Percentiles rank a stretch among this genome's conserved stretches.
These are phyloP conservation scores for Volvariella surrecta DNA, from an alignment of 1,284 basidiomycete genomes.

Conservation along the genomic window DNA sequence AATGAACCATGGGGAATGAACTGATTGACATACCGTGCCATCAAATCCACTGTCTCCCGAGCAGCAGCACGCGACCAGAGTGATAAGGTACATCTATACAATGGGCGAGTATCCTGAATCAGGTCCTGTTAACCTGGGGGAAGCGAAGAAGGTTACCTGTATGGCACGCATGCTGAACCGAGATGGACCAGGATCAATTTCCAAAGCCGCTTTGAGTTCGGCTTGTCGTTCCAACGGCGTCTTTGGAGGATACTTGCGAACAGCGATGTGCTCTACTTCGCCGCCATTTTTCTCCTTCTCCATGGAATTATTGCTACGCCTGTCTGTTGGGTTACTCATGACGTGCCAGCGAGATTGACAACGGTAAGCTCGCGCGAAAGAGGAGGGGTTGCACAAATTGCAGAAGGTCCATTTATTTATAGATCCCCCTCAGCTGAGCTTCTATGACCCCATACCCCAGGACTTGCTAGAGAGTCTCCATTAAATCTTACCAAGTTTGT, in stretches of 20 bases:
- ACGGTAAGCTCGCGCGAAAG: too few species aligned
- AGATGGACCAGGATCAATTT: slow-evolving; percentile 39
- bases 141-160: slow-evolving; percentile 23
- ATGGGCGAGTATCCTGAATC: not conserved
- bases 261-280: slow-evolving; percentile 7
- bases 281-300: slow-evolving; percentile 10
- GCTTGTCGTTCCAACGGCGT: slow-evolving; percentile 31
- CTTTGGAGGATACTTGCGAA: slow-evolving; percentile 13
- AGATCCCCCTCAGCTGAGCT: too few species aligned
- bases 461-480: too few species aligned
- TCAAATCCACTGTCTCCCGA: slow-evolving; percentile 45
- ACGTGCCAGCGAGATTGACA: too few species aligned
- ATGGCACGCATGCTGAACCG: slow-evolving; percentile 28
- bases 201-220: slow-evolving; percentile 35
- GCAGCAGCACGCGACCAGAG: slow-evolving; percentile 38
- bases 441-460: too few species aligned
- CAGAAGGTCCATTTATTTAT: too few species aligned
- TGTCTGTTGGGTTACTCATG: too few species aligned
- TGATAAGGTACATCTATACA: slow-evolving; percentile 32
- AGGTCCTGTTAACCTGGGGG: not conserved
- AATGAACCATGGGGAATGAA: not conserved
- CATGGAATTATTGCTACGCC: slow-evolving; percentile 8
- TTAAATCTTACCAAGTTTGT: too few species aligned
- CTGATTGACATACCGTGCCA: slow-evolving; percentile 28
- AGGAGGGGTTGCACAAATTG: too few species aligned